Conservation (phyloP, 192 early-diverging fungal genomes). For the Coemansia sp. region DNA sequence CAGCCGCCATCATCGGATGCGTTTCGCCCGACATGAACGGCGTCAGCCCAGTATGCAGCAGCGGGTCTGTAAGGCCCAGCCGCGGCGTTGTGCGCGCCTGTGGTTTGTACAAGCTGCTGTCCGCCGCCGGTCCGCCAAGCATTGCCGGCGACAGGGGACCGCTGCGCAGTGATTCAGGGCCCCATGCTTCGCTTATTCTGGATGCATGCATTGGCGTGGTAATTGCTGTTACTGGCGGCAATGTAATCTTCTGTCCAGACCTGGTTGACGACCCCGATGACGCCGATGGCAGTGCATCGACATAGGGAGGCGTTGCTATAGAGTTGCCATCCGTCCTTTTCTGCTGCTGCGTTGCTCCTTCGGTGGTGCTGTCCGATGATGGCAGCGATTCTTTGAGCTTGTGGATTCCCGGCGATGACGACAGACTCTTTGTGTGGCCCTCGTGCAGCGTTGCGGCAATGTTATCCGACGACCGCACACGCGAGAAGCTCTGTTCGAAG, state of each 20-base stretch:
- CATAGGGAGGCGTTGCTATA: not conserved
- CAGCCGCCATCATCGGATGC: conserved; percentile 13
- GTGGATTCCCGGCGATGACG: not conserved
- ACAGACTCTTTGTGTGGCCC: not conserved
- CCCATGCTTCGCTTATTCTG: conserved; percentile 54
- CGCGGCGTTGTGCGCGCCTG: conserved; percentile 13
- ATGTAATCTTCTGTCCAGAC: conserved; percentile 24
- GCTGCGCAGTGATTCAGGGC: conserved; percentile 63
- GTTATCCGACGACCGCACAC: conserved; percentile 24
- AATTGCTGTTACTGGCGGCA: conserved; percentile 73
- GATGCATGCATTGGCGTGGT: conserved; percentile 54
- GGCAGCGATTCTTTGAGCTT: not conserved
- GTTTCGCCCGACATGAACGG: conserved; percentile 37
- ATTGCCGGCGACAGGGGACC: conserved; percentile 78
- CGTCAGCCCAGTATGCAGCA: conserved; percentile 46
- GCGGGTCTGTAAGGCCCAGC: conserved; percentile 30
- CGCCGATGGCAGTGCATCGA: not conserved
- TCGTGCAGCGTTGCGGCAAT: conserved; percentile 10
- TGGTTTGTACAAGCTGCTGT: conserved; percentile 20
- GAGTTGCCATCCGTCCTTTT: not conserved
- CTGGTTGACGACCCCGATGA: not conserved
- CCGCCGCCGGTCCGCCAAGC: conserved; percentile 61
- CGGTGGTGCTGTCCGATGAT: not conserved
- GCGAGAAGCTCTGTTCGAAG: conserved; percentile 80
- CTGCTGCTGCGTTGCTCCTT: not conserved